phyloP scores from a whole-genome alignment of 352 stramenopile genomes.

The Phytophthora pini region DNA sequence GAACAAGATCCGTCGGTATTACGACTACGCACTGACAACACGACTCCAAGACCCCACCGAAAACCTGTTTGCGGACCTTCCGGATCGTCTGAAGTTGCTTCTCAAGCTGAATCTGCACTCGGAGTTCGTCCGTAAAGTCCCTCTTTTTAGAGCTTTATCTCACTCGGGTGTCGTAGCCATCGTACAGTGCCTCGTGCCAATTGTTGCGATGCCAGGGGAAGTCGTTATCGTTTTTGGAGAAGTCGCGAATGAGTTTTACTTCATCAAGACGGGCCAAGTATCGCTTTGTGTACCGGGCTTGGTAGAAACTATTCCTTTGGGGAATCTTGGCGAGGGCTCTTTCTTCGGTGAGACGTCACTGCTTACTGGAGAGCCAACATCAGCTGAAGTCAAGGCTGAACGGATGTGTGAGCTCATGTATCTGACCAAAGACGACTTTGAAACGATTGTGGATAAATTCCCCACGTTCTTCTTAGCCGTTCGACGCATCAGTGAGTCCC shows the following conservation, averaged over 20 bases:
- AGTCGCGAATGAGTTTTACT: conserved; percentile 72
- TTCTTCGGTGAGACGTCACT: conserved; percentile 82
- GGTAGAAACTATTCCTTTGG: conserved; percentile 50
- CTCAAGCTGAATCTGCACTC: conserved; percentile 74
- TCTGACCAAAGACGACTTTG: conserved; percentile 65
- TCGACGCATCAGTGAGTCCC: conserved; percentile 69
- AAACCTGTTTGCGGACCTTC: conserved; percentile 73
- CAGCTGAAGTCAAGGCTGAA: conserved; percentile 67
- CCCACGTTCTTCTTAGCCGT: conserved; percentile 74
- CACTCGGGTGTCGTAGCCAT: conserved; percentile 77
- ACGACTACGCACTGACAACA: conserved; percentile 75
- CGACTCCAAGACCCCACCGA: conserved; percentile 65
- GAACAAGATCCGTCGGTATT: conserved; percentile 78
- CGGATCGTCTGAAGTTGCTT: conserved; percentile 70
- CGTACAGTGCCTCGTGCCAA: conserved; percentile 66
- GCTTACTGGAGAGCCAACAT: conserved; percentile 57
- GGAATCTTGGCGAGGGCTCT: conserved; percentile 72
- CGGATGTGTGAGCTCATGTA: conserved; percentile 72
- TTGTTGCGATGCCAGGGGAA: conserved; percentile 74
- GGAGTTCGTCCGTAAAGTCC: conserved; percentile 77
- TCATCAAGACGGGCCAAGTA: conserved; percentile 74
- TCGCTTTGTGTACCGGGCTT: conserved; percentile 52
- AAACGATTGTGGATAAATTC: conserved; percentile 65
- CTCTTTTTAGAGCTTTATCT: conserved; percentile 73
- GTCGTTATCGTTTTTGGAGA: conserved; percentile 73